Conservation (phyloP, 345 rosid species). For the Hirschfeldia incana region DNA sequence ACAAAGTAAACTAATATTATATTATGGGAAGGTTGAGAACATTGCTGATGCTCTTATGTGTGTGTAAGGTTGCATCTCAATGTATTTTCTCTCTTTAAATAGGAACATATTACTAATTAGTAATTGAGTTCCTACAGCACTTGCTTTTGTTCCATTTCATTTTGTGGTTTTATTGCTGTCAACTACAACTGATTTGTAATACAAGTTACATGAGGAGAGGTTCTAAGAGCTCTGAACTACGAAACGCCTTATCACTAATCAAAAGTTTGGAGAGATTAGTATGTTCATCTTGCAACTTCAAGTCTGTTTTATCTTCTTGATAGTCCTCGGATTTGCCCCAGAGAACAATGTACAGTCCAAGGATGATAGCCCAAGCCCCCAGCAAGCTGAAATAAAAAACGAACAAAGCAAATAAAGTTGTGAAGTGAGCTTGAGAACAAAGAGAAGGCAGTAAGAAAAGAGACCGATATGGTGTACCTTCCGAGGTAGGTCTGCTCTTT, state of each 20-base stretch:
- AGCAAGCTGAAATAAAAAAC: conserved; percentile 41
- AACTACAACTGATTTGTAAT: not conserved
- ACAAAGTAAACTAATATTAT: too few relatives aligned
- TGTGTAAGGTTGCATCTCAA: not conserved
- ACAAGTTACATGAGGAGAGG: conserved; percentile 31
- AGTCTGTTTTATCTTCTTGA: conserved; percentile 23
- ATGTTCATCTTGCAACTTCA: conserved; percentile 34
- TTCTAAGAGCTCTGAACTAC: conserved; percentile 36
- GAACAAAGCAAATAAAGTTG: not conserved
- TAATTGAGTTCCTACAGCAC: not conserved
- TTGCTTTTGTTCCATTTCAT: not conserved
- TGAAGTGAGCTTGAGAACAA: not conserved
- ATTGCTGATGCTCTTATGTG: too few relatives aligned
- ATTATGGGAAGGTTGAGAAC: too few relatives aligned
- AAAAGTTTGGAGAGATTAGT: conserved; percentile 10
- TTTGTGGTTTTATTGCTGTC: not conserved
- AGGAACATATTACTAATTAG: not conserved
- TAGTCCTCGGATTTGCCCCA: conserved; percentile 70
- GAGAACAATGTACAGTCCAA: conserved; percentile 54
- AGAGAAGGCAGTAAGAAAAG: not conserved
- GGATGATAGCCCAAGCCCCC: conserved; percentile 48
- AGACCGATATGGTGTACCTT: conserved; percentile 39
- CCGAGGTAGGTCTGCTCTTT: conserved; percentile 54
- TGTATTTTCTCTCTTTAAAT: not conserved
- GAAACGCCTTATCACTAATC: conserved; percentile 32